These are phyloP conservation scores for Dorcoceras hygrometricum DNA, from an alignment of 257 asterid species.

Conservation along the genomic window DNA sequence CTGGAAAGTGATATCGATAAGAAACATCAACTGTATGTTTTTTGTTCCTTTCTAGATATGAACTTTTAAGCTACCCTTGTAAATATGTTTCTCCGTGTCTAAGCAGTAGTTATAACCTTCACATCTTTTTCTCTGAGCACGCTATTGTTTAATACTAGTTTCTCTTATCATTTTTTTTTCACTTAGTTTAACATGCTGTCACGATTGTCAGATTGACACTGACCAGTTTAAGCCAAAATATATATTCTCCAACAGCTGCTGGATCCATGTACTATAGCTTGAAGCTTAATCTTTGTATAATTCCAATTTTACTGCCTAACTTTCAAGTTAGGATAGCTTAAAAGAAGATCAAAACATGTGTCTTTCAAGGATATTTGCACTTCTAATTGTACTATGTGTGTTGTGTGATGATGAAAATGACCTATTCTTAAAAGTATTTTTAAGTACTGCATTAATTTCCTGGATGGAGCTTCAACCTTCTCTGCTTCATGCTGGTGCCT, in stretches of 20 bases:
- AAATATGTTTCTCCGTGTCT: neutral
- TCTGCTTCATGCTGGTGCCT: neutral
- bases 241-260: constrained; percentile 5
- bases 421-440: neutral
- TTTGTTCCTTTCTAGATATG: neutral
- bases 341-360: neutral
- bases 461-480: neutral
- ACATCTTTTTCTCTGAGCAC: neutral
- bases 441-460: neutral
- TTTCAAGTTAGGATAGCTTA: neutral
- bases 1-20: constrained; percentile 40
- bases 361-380: neutral
- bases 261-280: neutral
- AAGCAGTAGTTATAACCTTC: neutral
- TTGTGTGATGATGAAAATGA: neutral
- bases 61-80: neutral
- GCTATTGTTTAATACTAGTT: neutral
- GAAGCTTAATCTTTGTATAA: constrained; percentile 16
- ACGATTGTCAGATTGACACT: constrained; percentile 3
- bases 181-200: neutral
- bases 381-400: neutral
- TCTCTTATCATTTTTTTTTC: neutral
- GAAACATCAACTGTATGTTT: constrained; percentile 50
- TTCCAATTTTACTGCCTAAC: constrained; percentile 6
- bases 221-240: neutral